phyloP scores from a whole-genome alignment of 805 yeast species.

The Metschnikowia cerradonensis region DNA sequence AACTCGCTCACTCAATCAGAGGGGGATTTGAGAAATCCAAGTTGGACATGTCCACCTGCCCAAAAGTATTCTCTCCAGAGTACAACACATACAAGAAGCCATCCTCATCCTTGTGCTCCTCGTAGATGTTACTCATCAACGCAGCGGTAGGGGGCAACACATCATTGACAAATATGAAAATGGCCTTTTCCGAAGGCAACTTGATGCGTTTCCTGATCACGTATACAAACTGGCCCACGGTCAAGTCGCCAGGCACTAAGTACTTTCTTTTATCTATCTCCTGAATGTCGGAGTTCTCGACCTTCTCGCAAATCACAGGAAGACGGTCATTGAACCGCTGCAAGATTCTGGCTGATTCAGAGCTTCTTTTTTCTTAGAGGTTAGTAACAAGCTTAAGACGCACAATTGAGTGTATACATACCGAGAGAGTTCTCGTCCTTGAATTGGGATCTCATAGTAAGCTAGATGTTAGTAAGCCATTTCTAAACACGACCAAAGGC shows the following conservation, averaged over 20 bases:
- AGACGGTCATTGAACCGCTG: slow-evolving; percentile 87
- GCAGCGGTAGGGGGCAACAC: slow-evolving; percentile 98
- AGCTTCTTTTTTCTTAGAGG: slow-evolving; percentile 75
- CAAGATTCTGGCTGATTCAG: slow-evolving; percentile 88
- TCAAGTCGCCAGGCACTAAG: slow-evolving; percentile 90
- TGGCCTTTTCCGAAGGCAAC: slow-evolving; percentile 96
- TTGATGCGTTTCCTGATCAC: slow-evolving; percentile 95
- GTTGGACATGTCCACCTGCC: slow-evolving; percentile 35
- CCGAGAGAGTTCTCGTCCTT: slow-evolving; percentile 95
- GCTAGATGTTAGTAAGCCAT: slow-evolving; percentile 2
- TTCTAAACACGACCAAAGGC: too few relatives aligned
- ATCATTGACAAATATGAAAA: slow-evolving; percentile 94
- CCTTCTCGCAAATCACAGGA: slow-evolving; percentile 96
- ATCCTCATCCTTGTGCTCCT: slow-evolving; percentile 96
- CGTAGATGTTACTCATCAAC: slow-evolving; percentile 88
- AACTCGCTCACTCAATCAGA: neutral
- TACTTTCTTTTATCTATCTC: slow-evolving; percentile 97
- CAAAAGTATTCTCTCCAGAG: slow-evolving; percentile 97
- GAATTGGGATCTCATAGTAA: slow-evolving; percentile 80
- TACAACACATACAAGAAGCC: slow-evolving; percentile 94
- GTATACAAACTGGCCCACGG: slow-evolving; percentile 97
- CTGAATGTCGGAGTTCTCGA: slow-evolving; percentile 92
- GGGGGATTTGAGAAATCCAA: slow-evolving; percentile 18
- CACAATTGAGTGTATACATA: slow-evolving; percentile 37
- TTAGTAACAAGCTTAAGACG: slow-evolving; percentile 8